Evolutionary conservation across 1,139 yeast species (phyloP).

Genomic region (Pichia sp.): DNA sequence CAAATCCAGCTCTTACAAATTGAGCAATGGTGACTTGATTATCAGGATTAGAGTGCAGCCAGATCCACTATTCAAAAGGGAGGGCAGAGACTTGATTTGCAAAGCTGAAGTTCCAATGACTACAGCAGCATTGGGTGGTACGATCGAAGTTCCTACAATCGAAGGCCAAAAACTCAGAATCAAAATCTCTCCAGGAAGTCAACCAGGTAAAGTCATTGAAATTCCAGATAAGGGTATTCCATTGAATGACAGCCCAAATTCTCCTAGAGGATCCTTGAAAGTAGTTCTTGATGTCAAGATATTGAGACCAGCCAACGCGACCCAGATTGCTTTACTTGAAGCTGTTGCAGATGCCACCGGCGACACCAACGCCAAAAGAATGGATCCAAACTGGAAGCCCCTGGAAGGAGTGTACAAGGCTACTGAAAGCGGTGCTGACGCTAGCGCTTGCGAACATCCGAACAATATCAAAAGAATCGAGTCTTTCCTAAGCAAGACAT

Average conservation of each 20-base stretch:
- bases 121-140: conserved; percentile 95
- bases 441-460: conserved; percentile 41
- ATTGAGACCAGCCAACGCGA: conserved; percentile 70
- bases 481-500: conserved; percentile 54
- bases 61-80: conserved; percentile 64
- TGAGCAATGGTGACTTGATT: conserved; percentile 79
- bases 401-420: conserved; percentile 26
- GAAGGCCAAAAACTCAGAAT: conserved; percentile 61
- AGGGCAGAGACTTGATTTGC: conserved; percentile 56
- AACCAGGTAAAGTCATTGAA: conserved; percentile 63
- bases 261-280: conserved; percentile 67
- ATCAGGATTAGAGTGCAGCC: conserved; percentile 71
- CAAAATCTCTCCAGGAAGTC: conserved; percentile 83
- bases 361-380: conserved; percentile 69
- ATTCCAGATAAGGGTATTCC: conserved; percentile 91
- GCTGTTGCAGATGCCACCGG: conserved; percentile 88
- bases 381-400: conserved; percentile 52
- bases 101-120: conserved; percentile 76
- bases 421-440: conserved; percentile 7
- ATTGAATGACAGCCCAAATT: conserved; percentile 40
- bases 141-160: conserved; percentile 77
- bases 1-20: conserved; percentile 54
- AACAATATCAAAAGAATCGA: conserved; percentile 55
- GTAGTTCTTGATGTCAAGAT: conserved; percentile 69
- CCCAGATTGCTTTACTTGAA: conserved; percentile 86